Percentiles rank a stretch among this genome's conserved stretches.
Evolutionary conservation across 1,284 basidiomycete genomes (phyloP).

Genomic region (Neotropicomus parvogracilis): DNA sequence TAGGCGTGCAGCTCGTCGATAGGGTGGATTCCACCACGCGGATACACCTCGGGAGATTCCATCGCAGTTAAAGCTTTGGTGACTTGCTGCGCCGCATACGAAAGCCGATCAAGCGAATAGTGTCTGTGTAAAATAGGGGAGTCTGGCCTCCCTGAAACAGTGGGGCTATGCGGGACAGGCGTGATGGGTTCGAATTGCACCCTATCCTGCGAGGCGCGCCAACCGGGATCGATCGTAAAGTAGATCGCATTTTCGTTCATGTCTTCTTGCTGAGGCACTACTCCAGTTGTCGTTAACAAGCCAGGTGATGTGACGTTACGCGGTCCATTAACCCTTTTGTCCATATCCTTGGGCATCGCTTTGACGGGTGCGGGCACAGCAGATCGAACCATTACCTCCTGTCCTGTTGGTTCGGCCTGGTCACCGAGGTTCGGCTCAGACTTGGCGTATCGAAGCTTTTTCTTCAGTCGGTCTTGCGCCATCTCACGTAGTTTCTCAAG

Average conservation of each 20-base stretch:
- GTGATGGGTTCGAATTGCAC: constrained; percentile 25
- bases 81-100: constrained; percentile 3
- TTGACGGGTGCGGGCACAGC: not conserved
- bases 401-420: not conserved
- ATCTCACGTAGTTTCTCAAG: constrained; percentile 12
- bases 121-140: constrained; percentile 26
- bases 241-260: constrained; percentile 26
- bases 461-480: constrained; percentile 22
- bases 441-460: constrained; percentile 22
- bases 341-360: not conserved
- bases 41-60: constrained; percentile 1
- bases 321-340: not conserved
- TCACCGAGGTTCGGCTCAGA: constrained; percentile 27
- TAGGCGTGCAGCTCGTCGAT: constrained; percentile 27
- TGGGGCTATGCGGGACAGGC: constrained; percentile 21
- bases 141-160: constrained; percentile 16
- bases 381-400: not conserved
- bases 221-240: constrained; percentile 28
- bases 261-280: constrained; percentile 2
- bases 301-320: not conserved
- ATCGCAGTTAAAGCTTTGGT: not conserved
- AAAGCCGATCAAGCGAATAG: constrained; percentile 23
- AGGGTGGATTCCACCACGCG: constrained; percentile 4
- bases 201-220: constrained; percentile 24
- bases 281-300: not conserved